Percentiles rank a stretch among this genome's conserved stretches.
These are phyloP conservation scores for Suillus sp. DNA, from an alignment of 768 basidiomycete species.

Conservation along the genomic window DNA sequence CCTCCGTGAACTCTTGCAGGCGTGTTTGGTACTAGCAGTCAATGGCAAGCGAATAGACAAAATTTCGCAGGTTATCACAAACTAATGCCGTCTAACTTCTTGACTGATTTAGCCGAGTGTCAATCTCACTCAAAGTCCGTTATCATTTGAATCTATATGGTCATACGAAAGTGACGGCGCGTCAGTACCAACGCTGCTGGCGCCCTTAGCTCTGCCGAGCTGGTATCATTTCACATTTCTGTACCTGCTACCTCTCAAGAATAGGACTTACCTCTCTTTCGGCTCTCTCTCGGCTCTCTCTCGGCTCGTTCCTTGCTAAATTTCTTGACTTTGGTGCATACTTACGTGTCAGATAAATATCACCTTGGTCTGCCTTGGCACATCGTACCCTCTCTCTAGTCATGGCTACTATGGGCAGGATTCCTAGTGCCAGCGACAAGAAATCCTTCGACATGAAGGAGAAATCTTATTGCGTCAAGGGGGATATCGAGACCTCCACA, in stretches of 20 bases:
- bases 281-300: not conserved
- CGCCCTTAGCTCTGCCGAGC: not conserved
- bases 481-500: conserved; percentile 35
- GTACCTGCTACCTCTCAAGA: conserved; percentile 1
- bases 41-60: not conserved
- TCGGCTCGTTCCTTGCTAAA: not conserved
- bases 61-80: not conserved
- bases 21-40: not conserved
- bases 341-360: not conserved
- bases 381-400: conserved; percentile 6
- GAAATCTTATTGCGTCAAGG: conserved; percentile 33
- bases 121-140: not conserved
- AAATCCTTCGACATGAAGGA: conserved; percentile 19
- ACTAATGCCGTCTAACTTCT: not conserved
- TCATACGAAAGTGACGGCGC: not conserved
- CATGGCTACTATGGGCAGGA: conserved; percentile 11
- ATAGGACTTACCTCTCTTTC: not conserved
- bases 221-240: not conserved
- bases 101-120: not conserved
- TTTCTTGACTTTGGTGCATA: not conserved
- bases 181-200: not conserved
- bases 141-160: conserved; percentile 4
- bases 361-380: not conserved
- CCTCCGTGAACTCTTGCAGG: not conserved
- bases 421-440: conserved; percentile 20